Evolutionary conservation across 768 basidiomycete genomes (phyloP).

Genomic region (Artomyces pyxidatus): DNA sequence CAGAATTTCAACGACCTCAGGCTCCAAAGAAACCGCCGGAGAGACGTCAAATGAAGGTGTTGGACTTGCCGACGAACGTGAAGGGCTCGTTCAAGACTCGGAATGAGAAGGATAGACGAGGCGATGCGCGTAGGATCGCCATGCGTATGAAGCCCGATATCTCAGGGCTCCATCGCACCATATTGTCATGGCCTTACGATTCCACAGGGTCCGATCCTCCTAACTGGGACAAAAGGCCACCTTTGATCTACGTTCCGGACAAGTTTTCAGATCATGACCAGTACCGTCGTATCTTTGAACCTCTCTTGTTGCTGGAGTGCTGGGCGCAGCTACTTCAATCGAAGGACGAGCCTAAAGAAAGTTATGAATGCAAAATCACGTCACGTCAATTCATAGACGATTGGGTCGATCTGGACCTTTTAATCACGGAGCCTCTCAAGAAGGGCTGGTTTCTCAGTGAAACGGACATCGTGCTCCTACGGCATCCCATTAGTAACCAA

Average conservation of each 20-base stretch:
- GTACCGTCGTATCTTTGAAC: slow-evolving; percentile 74
- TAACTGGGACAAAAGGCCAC: slow-evolving; percentile 26
- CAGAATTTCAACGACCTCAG: slow-evolving; percentile 20
- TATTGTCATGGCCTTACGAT: slow-evolving; percentile 85
- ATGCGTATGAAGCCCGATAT: slow-evolving; percentile 80
- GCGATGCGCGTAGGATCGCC: slow-evolving; percentile 53
- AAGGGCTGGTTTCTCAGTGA: slow-evolving; percentile 75
- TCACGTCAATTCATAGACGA: slow-evolving; percentile 69
- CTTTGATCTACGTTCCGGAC: slow-evolving; percentile 46
- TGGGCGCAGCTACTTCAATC: slow-evolving; percentile 84
- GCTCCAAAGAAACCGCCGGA: slow-evolving; percentile 47
- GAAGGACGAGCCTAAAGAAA: slow-evolving; percentile 53
- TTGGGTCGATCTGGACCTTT: slow-evolving; percentile 74
- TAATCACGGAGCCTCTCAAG: slow-evolving; percentile 47
- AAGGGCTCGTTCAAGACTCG: slow-evolving; percentile 37
- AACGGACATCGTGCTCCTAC: slow-evolving; percentile 78
- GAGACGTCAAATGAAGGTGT: slow-evolving; percentile 54
- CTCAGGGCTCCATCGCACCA: slow-evolving; percentile 61
- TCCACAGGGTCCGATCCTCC: slow-evolving; percentile 60
- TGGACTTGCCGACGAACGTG: slow-evolving; percentile 42
- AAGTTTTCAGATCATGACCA: slow-evolving; percentile 55
- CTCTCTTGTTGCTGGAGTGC: slow-evolving; percentile 79
- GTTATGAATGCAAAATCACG: slow-evolving; percentile 54
- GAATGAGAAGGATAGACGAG: slow-evolving; percentile 46
- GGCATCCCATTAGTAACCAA: slow-evolving; percentile 43